These are phyloP conservation scores for Tetraselmis chui DNA, from an alignment of 139 green algal genomes.

Conservation along the genomic window DNA sequence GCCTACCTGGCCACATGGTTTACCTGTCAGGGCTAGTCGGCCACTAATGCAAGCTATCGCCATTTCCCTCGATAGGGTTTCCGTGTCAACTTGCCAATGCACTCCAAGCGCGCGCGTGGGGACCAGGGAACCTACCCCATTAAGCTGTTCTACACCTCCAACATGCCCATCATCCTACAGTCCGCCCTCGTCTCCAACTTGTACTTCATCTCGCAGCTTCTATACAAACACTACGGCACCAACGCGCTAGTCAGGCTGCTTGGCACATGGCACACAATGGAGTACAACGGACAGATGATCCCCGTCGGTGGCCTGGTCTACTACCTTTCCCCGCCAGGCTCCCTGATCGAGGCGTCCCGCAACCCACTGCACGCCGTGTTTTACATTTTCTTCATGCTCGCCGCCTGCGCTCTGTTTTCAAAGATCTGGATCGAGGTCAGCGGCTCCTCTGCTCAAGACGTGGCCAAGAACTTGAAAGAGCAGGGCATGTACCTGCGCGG, in stretches of 20 bases:
- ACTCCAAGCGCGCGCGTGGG: slow-evolving; percentile 83
- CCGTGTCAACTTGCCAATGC: slow-evolving; percentile 94
- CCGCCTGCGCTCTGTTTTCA: slow-evolving; percentile 96
- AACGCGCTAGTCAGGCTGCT: slow-evolving; percentile 91
- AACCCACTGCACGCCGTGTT: slow-evolving; percentile 96
- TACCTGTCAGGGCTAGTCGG: too few species aligned
- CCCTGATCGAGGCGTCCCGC: slow-evolving; percentile 56
- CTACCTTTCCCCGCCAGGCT: slow-evolving; percentile 91
- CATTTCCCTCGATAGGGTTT: slow-evolving; percentile 67
- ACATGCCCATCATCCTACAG: slow-evolving; percentile 99
- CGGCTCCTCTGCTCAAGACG: slow-evolving; percentile 84
- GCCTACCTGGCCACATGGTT: background rate
- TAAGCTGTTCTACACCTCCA: slow-evolving; percentile 99
- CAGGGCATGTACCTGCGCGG: slow-evolving; percentile 89
- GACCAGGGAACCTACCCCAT: slow-evolving; percentile 91
- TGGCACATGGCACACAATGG: slow-evolving; percentile 56
- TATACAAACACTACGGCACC: slow-evolving; percentile 90
- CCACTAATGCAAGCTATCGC: background rate
- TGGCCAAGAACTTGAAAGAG: slow-evolving; percentile 96
- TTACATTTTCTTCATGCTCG: slow-evolving; percentile 97
- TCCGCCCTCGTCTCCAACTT: slow-evolving; percentile 98
- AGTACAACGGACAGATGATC: slow-evolving; percentile 52
- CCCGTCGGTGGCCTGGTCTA: slow-evolving; percentile 96
- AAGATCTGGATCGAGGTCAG: slow-evolving; percentile 99
- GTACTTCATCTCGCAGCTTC: slow-evolving; percentile 99